Evolutionary conservation across 2,329 filamentous ascomycete species (phyloP).

Genomic region (Botrytis galanthina): DNA sequence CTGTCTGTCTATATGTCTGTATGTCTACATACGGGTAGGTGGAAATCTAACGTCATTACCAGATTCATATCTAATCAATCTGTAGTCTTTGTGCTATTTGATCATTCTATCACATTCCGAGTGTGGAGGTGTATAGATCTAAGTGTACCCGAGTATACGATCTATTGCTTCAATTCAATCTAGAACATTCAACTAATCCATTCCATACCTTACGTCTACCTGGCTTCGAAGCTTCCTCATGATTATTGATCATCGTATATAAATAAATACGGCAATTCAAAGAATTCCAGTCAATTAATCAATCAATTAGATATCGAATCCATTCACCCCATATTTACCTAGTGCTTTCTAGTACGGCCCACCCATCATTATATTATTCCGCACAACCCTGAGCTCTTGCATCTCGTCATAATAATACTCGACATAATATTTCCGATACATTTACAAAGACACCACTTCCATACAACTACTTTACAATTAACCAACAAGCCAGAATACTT

Average conservation of each 20-base stretch:
- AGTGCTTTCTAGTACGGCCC: background rate
- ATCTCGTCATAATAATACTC: background rate
- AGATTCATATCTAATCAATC: conserved; percentile 1
- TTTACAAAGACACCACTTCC: background rate
- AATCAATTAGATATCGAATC: background rate
- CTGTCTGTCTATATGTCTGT: too few relatives aligned
- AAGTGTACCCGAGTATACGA: background rate
- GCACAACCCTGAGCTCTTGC: background rate
- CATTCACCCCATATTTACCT: background rate
- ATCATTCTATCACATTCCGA: background rate
- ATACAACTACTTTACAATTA: background rate
- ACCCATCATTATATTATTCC: background rate
- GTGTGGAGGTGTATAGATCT: background rate
- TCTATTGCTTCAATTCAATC: background rate
- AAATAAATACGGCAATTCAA: background rate
- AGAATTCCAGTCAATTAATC: background rate
- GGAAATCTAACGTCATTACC: background rate
- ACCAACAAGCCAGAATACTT: too few relatives aligned
- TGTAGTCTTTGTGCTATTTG: background rate
- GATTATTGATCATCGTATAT: background rate
- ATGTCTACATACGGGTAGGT: background rate
- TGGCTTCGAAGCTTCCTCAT: background rate
- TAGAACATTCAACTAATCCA: background rate
- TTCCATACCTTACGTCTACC: background rate
- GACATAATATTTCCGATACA: background rate